Evolutionary conservation across 768 basidiomycete genomes (phyloP).

Genomic region (Strobilomyces dryophilus): DNA sequence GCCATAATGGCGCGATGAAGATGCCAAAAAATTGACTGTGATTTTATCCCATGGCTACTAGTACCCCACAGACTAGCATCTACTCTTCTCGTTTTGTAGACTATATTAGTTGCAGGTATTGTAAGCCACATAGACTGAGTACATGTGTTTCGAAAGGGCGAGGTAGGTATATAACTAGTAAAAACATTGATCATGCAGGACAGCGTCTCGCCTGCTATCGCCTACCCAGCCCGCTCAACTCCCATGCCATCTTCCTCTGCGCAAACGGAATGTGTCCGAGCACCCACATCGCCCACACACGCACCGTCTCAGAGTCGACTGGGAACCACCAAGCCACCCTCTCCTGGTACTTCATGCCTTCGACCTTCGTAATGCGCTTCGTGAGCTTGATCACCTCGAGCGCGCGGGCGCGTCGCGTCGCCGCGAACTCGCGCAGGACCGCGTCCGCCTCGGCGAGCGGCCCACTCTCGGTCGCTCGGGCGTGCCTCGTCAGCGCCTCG

Average conservation of each 20-base stretch:
- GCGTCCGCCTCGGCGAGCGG: conserved; percentile 22
- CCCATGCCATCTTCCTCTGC: not conserved
- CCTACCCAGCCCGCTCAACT: conserved; percentile 1
- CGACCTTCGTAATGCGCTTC: conserved; percentile 29
- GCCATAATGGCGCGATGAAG: conserved; percentile 75
- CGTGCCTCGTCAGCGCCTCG: conserved; percentile 37
- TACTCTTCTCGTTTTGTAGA: conserved; percentile 23
- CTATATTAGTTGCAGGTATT: conserved; percentile 1
- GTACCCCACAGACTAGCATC: conserved; percentile 10
- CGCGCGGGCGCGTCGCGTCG: conserved; percentile 36
- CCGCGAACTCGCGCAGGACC: conserved; percentile 34
- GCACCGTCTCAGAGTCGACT: conserved; percentile 22
- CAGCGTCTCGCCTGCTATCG: not conserved
- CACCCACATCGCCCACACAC: conserved; percentile 23
- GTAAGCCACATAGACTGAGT: not conserved
- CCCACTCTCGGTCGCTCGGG: conserved; percentile 12
- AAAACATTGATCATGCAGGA: too few species aligned
- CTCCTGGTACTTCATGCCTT: conserved; percentile 20
- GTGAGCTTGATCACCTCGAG: conserved; percentile 40
- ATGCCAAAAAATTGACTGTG: conserved; percentile 1
- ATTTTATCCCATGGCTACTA: conserved; percentile 8
- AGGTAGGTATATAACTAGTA: too few species aligned
- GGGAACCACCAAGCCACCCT: conserved; percentile 23
- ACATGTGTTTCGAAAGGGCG: too few species aligned
- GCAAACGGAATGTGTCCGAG: conserved; percentile 12